Evolutionary conservation across 2,329 filamentous ascomycete genomes (phyloP).

Genomic region (Aureobasidium pullulans): DNA sequence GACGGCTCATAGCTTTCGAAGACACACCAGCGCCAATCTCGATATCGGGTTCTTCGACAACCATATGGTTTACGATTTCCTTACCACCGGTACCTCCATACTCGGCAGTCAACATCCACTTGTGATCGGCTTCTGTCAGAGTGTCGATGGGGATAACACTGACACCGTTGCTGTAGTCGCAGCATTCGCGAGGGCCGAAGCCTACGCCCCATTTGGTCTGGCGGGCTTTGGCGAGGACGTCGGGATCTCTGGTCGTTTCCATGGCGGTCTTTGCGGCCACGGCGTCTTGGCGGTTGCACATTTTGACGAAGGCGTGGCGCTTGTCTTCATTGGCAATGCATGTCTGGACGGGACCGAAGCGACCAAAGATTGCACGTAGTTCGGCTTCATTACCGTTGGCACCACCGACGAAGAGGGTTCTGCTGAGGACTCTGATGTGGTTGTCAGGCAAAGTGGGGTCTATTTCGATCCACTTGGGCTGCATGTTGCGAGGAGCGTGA

Average conservation of each 20-base stretch:
- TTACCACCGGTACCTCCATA: slow-evolving; percentile 86
- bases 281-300: slow-evolving; percentile 83
- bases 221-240: slow-evolving; percentile 57
- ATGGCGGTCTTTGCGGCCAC: slow-evolving; percentile 78
- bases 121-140: slow-evolving; percentile 90
- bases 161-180: slow-evolving; percentile 85
- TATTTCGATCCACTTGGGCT: slow-evolving; percentile 67
- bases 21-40: slow-evolving; percentile 97
- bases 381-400: slow-evolving; percentile 74
- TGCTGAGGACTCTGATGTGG: slow-evolving; percentile 84
- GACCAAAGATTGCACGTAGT: slow-evolving; percentile 69
- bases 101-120: slow-evolving; percentile 93
- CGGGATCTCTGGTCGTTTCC: slow-evolving; percentile 75
- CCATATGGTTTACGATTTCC: slow-evolving; percentile 71
- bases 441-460: slow-evolving; percentile 67
- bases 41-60: slow-evolving; percentile 95
- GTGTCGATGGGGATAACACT: slow-evolving; percentile 89
- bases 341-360: slow-evolving; percentile 83
- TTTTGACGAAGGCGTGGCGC: slow-evolving; percentile 97
- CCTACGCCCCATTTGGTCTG: slow-evolving; percentile 96
- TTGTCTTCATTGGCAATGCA: slow-evolving; percentile 98
- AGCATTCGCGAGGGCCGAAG: slow-evolving; percentile 93
- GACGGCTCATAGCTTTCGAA: slow-evolving; percentile 57
- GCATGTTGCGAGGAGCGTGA: background rate
- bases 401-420: slow-evolving; percentile 93